phyloP scores from a whole-genome alignment of 345 rosid species.

The Geranium brycei region DNA sequence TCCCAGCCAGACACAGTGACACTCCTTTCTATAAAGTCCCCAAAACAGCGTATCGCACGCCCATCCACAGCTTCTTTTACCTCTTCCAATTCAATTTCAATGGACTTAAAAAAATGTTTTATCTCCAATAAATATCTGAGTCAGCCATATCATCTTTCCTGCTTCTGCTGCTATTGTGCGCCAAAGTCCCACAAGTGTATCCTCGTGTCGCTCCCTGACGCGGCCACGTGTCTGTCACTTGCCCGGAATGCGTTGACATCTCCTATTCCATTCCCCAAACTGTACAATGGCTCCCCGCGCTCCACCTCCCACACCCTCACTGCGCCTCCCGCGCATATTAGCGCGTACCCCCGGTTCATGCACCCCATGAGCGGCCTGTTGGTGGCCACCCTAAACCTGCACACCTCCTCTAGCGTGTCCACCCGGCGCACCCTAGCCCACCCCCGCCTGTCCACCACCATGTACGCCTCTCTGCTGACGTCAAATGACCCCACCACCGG shows the following conservation, averaged over 20 bases:
- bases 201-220: slow-evolving; percentile 22
- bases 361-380: slow-evolving; percentile 42
- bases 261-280: slow-evolving; percentile 38
- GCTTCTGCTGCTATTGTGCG: slow-evolving; percentile 18
- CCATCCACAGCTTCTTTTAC: too few relatives aligned
- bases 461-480: slow-evolving; percentile 29
- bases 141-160: too few relatives aligned
- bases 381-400: slow-evolving; percentile 32
- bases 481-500: slow-evolving; percentile 40
- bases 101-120: too few relatives aligned
- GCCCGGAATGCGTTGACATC: slow-evolving; percentile 48
- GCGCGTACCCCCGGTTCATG: slow-evolving; percentile 48
- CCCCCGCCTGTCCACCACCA: slow-evolving; percentile 43
- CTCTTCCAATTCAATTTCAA: too few relatives aligned
- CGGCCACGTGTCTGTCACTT: slow-evolving; percentile 70
- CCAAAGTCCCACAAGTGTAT: slow-evolving; percentile 92
- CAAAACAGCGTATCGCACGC: too few relatives aligned
- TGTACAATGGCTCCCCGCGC: slow-evolving; percentile 28
- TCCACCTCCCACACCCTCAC: slow-evolving; percentile 54
- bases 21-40: too few relatives aligned
- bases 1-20: too few relatives aligned
- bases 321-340: slow-evolving; percentile 58
- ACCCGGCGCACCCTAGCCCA: slow-evolving; percentile 44
- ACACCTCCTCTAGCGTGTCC: slow-evolving; percentile 25
- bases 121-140: too few relatives aligned